Percentiles rank a stretch among this genome's conserved stretches.
Conservation (phyloP, 768 basidiomycete genomes). For the Gymnopilus dilepis region DNA sequence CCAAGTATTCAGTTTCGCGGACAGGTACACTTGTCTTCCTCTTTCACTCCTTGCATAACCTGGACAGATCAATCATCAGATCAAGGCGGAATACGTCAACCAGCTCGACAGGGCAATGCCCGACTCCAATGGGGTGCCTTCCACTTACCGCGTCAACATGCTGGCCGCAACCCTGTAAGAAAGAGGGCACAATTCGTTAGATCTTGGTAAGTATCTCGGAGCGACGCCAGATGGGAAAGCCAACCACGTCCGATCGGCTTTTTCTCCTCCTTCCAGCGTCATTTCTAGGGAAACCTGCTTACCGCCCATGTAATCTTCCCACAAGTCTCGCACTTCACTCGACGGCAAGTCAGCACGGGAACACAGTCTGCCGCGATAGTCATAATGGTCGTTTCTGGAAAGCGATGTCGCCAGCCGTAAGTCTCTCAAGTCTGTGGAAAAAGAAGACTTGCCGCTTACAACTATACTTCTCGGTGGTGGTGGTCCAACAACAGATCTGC, state of each 20-base stretch:
- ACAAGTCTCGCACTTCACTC: slow-evolving; percentile 64
- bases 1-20: slow-evolving; percentile 23
- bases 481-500: slow-evolving; percentile 4
- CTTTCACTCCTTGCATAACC: slow-evolving; percentile 54
- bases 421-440: slow-evolving; percentile 2
- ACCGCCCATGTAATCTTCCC: slow-evolving; percentile 78
- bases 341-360: slow-evolving; percentile 59
- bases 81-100: slow-evolving; percentile 26
- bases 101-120: slow-evolving; percentile 19
- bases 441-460: slow-evolving; percentile 3
- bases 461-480: neutral
- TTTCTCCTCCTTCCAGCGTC: slow-evolving; percentile 15
- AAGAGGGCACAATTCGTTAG: slow-evolving; percentile 20
- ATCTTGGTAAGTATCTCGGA: slow-evolving; percentile 7
- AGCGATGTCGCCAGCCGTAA: neutral
- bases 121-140: slow-evolving; percentile 15
- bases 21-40: slow-evolving; percentile 53
- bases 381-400: slow-evolving; percentile 24
- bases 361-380: slow-evolving; percentile 22
- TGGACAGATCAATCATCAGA: slow-evolving; percentile 30
- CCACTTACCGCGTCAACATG: slow-evolving; percentile 67
- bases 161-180: slow-evolving; percentile 67
- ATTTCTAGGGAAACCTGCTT: slow-evolving; percentile 32
- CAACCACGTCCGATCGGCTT: slow-evolving; percentile 2
- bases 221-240: slow-evolving; percentile 6